phyloP scores from a whole-genome alignment of 495 filamentous ascomycete genomes.

The Aspergillus taichungensis region DNA sequence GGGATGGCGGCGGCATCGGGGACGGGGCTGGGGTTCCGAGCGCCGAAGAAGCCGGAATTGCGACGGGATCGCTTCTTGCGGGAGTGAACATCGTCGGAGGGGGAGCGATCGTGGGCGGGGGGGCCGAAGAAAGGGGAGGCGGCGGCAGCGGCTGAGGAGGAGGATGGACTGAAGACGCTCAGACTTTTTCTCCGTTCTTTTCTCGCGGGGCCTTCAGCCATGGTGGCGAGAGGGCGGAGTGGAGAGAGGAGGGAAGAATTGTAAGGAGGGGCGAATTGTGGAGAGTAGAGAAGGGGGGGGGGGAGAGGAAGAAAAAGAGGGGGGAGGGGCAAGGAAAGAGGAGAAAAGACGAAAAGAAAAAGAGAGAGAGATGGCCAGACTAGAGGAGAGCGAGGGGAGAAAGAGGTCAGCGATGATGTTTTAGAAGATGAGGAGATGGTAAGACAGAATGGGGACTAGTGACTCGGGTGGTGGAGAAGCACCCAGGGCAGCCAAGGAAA shows the following conservation, averaged over 20 bases:
- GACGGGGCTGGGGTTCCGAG: slow-evolving; percentile 18
- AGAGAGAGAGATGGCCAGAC: neutral
- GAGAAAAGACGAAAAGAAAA: neutral
- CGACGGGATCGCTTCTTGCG: slow-evolving; percentile 32
- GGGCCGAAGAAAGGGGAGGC: slow-evolving; percentile 15
- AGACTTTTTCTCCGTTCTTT: slow-evolving; percentile 40
- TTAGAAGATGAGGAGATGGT: too few species aligned
- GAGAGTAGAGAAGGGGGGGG: slow-evolving; percentile 2
- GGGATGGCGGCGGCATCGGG: neutral
- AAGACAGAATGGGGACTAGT: too few species aligned
- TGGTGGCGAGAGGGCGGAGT: slow-evolving; percentile 15
- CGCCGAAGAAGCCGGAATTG: slow-evolving; percentile 39
- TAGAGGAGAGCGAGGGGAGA: neutral
- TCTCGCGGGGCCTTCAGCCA: slow-evolving; percentile 31
- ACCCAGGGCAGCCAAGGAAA: too few species aligned
- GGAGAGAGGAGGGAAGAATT: slow-evolving; percentile 9
- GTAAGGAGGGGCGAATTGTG: too few species aligned
- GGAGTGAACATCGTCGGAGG: slow-evolving; percentile 28
- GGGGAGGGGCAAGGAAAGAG: neutral
- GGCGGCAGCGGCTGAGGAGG: too few species aligned
- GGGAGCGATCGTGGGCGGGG: slow-evolving; percentile 25
- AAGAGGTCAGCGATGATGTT: too few species aligned
- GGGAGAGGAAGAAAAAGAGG: slow-evolving; percentile 1
- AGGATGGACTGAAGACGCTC: slow-evolving; percentile 30
- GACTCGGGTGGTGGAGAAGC: too few species aligned